phyloP scores from a whole-genome alignment of 192 early-diverging fungal species.

The Rhizophagus prolifer region DNA sequence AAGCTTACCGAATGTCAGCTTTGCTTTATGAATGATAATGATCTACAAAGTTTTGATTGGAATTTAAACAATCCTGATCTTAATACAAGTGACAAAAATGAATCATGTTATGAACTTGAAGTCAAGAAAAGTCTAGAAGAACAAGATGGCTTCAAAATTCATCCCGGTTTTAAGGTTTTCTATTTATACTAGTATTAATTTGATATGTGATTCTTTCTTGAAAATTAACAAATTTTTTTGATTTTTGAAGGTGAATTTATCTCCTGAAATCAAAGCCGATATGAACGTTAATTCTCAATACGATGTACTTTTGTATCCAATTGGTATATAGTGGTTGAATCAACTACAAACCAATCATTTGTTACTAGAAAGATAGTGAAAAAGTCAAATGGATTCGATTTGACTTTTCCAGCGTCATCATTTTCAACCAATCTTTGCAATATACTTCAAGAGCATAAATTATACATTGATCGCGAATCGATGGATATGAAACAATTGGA shows the following conservation, averaged over 20 bases:
- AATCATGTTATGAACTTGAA: background rate
- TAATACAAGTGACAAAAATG: background rate
- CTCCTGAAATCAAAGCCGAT: background rate
- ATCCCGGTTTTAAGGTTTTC: constrained; percentile 15
- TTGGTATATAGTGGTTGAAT: constrained; percentile 15
- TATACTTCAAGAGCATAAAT: background rate
- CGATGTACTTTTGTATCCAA: background rate
- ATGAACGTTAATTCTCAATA: background rate
- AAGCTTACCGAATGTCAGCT: constrained; percentile 25
- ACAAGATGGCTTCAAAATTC: constrained; percentile 5
- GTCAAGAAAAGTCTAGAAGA: constrained; percentile 17
- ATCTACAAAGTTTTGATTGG: constrained; percentile 24
- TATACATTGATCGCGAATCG: background rate
- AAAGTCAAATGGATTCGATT: background rate
- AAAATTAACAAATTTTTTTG: background rate
- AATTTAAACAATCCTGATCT: background rate
- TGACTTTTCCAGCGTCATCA: too few relatives aligned
- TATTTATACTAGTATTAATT: background rate
- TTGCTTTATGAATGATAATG: constrained; percentile 21
- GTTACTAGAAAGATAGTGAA: background rate
- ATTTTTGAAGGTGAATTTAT: background rate
- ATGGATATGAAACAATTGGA: constrained; percentile 3
- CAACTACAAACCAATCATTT: constrained; percentile 8
- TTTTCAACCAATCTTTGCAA: background rate
- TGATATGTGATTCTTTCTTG: too few relatives aligned